Evolutionary conservation across 2,329 filamentous ascomycete species (phyloP).

Genomic region (Coniochaeta sp.): DNA sequence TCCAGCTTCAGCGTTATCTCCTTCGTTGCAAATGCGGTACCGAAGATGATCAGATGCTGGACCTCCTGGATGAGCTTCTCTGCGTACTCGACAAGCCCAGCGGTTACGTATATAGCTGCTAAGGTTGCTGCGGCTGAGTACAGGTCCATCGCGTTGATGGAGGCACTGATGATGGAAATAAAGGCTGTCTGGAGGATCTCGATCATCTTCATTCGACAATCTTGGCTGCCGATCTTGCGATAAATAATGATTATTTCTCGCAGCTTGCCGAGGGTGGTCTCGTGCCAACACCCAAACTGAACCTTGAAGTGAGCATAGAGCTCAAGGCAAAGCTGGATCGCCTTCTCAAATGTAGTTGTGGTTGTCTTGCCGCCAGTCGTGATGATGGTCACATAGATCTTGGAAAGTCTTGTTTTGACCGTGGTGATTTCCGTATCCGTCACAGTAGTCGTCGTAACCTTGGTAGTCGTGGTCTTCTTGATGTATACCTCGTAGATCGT

Average conservation of each 20-base stretch:
- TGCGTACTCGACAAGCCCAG: constrained; percentile 29
- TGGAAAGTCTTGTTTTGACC: constrained; percentile 41
- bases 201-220: constrained; percentile 28
- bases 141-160: constrained; percentile 32
- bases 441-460: constrained; percentile 25
- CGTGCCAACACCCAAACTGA: constrained; percentile 36
- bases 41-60: constrained; percentile 41
- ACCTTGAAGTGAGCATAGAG: constrained; percentile 33
- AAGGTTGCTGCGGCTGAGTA: constrained; percentile 40
- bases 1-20: constrained; percentile 28
- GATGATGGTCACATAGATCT: constrained; percentile 34
- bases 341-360: constrained; percentile 27
- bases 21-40: constrained; percentile 24
- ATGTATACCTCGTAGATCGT: constrained; percentile 38
- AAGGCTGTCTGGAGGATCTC: constrained; percentile 30
- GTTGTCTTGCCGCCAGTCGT: constrained; percentile 27
- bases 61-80: constrained; percentile 38
- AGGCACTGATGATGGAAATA: constrained; percentile 29
- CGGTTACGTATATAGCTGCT: constrained; percentile 35
- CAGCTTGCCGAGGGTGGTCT: constrained; percentile 34
- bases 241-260: constrained; percentile 34
- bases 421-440: constrained; percentile 30
- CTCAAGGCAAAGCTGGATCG: constrained; percentile 31
- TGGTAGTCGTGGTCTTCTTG: constrained; percentile 25
- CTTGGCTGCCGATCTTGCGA: constrained; percentile 27